Conservation (phyloP, 495 filamentous ascomycete species). For the Echria macrotheca region DNA sequence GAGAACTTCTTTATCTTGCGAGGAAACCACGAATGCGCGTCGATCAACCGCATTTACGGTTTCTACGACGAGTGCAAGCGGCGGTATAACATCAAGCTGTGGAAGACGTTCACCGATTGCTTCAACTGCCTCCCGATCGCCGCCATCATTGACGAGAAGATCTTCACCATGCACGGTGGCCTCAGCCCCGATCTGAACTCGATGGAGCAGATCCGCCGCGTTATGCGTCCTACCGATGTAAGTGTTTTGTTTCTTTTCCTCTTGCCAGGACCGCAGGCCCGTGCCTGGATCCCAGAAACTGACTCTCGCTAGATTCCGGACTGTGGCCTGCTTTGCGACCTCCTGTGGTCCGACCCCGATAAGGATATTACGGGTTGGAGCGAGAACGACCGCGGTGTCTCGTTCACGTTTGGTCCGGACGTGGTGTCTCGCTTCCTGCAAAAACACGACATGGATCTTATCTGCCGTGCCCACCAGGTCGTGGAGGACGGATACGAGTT, state of each 20-base stretch:
- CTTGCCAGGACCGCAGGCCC: not conserved
- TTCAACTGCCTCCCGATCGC: constrained; percentile 99
- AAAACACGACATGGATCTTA: constrained; percentile 99
- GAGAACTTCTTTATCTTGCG: constrained; percentile 99
- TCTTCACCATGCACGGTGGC: constrained; percentile 99
- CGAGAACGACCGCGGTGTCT: constrained; percentile 97
- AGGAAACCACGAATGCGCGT: constrained; percentile 98
- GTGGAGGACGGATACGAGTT: constrained; percentile 99
- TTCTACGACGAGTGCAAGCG: constrained; percentile 99
- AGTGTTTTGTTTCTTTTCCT: constrained; percentile 12
- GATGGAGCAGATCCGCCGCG: constrained; percentile 98
- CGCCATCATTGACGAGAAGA: constrained; percentile 99
- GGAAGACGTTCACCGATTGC: constrained; percentile 99
- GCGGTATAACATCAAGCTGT: constrained; percentile 99
- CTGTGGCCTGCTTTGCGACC: constrained; percentile 94
- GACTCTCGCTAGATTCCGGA: constrained; percentile 75
- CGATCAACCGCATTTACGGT: constrained; percentile 99
- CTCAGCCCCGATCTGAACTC: constrained; percentile 97
- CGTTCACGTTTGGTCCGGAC: constrained; percentile 98
- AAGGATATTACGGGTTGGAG: constrained; percentile 99
- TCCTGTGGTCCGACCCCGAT: constrained; percentile 97
- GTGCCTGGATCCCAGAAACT: constrained; percentile 16
- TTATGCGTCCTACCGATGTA: constrained; percentile 99
- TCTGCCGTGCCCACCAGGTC: constrained; percentile 97
- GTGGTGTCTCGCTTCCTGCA: constrained; percentile 97